phyloP scores from a whole-genome alignment of 176 grass and related monocot genomes.

The Coix lacrymajobi region DNA sequence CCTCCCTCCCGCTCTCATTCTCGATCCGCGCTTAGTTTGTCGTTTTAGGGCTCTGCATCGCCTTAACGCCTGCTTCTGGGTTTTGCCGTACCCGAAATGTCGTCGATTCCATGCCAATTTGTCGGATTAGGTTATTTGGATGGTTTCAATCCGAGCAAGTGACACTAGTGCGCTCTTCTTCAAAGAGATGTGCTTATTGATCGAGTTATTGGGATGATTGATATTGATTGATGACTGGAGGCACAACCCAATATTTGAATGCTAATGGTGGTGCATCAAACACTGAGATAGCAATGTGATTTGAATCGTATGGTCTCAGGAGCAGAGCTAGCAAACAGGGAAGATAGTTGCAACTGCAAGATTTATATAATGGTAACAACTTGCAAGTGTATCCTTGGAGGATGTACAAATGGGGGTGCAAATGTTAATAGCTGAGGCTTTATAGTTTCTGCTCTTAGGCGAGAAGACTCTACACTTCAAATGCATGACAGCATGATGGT shows the following conservation, averaged over 20 bases:
- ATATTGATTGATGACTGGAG: background rate
- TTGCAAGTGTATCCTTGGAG: background rate
- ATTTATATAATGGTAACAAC: background rate
- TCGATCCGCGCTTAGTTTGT: slow-evolving; percentile 23
- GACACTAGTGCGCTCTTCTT: background rate
- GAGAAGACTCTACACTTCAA: background rate
- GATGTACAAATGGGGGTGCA: background rate
- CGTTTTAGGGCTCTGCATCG: background rate
- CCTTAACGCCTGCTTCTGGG: background rate
- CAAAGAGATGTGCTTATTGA: background rate
- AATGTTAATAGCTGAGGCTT: background rate
- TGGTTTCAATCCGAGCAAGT: background rate
- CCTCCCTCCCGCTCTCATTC: background rate
- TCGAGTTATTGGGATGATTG: background rate
- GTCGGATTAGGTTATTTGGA: background rate
- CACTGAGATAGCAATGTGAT: background rate
- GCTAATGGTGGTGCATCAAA: background rate
- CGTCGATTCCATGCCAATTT: background rate
- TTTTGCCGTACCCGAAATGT: background rate
- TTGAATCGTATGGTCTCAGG: background rate
- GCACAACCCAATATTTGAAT: background rate
- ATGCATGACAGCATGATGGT: background rate
- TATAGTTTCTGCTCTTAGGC: background rate
- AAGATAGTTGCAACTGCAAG: background rate
- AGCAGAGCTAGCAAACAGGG: background rate